These are phyloP conservation scores for Primulina eburnea DNA, from an alignment of 257 asterid species.

Conservation along the genomic window DNA sequence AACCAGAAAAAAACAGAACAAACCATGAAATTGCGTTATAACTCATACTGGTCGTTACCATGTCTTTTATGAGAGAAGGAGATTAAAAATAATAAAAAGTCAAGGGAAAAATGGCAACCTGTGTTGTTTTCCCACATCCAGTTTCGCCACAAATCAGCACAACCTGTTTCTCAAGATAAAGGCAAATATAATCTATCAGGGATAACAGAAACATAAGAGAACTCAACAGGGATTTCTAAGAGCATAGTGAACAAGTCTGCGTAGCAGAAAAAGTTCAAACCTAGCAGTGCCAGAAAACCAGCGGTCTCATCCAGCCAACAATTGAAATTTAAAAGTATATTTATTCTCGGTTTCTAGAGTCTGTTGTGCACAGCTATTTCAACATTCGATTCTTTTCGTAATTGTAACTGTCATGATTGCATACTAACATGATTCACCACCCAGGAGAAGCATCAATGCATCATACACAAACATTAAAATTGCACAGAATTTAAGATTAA, in stretches of 20 bases:
- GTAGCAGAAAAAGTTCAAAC: constrained; percentile 11
- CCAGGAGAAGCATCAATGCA: not conserved
- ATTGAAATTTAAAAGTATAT: not conserved
- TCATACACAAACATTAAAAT: constrained; percentile 10
- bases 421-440: constrained; percentile 6
- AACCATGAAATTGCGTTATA: not conserved
- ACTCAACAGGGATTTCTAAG: not conserved
- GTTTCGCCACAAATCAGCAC: constrained; percentile 96
- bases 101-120: constrained; percentile 43
- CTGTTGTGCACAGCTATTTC: constrained; percentile 3
- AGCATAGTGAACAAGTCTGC: not conserved
- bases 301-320: constrained; percentile 15
- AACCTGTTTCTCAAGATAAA: constrained; percentile 52
- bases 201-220: not conserved
- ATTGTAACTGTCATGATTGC: not conserved
- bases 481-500: constrained; percentile 2
- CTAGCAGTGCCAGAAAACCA: not conserved
- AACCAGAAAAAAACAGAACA: not conserved
- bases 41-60: constrained; percentile 2
- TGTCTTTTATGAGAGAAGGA: constrained; percentile 1
- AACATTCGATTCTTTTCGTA: not conserved
- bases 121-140: constrained; percentile 97
- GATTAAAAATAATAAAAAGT: constrained; percentile 10
- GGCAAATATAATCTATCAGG: constrained; percentile 12
- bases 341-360: constrained; percentile 10